Percentiles rank a stretch among this genome's conserved stretches.
Conservation (phyloP, 2,329 filamentous ascomycete genomes). For the Neoarthrinium moseri region DNA sequence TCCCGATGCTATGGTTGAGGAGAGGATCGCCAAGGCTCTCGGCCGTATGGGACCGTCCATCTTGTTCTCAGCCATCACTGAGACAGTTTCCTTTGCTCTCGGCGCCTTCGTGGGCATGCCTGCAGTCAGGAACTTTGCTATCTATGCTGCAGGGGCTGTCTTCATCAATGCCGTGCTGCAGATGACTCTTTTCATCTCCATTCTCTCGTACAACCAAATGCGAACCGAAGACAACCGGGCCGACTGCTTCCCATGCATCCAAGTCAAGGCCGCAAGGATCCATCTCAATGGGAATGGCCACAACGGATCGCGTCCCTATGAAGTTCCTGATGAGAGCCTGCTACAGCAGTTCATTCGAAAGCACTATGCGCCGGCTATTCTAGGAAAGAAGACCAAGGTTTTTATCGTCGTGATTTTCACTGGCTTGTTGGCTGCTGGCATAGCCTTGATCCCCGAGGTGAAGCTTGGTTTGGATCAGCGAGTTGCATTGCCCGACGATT, state of each 20-base stretch:
- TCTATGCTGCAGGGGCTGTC: conserved; percentile 93
- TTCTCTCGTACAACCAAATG: conserved; percentile 86
- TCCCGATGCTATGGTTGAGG: conserved; percentile 82
- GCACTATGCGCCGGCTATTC: conserved; percentile 77
- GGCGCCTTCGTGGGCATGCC: conserved; percentile 97
- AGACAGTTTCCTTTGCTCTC: conserved; percentile 89
- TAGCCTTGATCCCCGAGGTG: conserved; percentile 82
- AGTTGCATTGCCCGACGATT: conserved; percentile 89
- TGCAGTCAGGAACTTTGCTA: conserved; percentile 93
- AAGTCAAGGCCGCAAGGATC: conserved; percentile 70
- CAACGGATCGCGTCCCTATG: conserved; percentile 59
- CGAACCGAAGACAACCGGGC: conserved; percentile 85
- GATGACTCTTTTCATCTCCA: conserved; percentile 94
- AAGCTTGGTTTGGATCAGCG: conserved; percentile 90
- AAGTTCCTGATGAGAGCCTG: conserved; percentile 77
- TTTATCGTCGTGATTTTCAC: conserved; percentile 78
- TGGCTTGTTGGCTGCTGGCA: conserved; percentile 78
- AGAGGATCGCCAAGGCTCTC: conserved; percentile 82
- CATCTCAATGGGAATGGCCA: conserved; percentile 64
- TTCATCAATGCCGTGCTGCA: conserved; percentile 97
- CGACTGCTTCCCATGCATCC: conserved; percentile 89
- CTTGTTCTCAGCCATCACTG: conserved; percentile 88
- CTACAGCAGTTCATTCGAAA: conserved; percentile 89
- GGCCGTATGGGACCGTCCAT: conserved; percentile 97
- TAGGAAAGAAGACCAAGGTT: conserved; percentile 78